Conservation (phyloP, 495 filamentous ascomycete species). For the Penicillium ochrochloron region DNA sequence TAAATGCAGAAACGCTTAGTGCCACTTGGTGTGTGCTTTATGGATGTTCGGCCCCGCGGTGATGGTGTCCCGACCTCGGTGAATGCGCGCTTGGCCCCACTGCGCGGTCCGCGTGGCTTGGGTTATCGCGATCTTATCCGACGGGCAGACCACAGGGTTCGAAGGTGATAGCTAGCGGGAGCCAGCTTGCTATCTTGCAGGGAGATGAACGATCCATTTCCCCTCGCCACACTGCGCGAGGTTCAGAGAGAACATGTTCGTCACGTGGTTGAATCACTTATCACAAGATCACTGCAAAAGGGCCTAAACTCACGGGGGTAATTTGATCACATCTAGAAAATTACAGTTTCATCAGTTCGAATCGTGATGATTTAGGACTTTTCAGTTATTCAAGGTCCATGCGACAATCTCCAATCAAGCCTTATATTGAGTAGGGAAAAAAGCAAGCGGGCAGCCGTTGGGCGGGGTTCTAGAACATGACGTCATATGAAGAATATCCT, state of each 20-base stretch:
- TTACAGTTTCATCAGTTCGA: too few relatives aligned
- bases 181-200: background rate
- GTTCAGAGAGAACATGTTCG: background rate
- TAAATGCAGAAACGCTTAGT: background rate
- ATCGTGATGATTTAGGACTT: too few relatives aligned
- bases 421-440: background rate
- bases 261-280: background rate
- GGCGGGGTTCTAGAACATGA: slow-evolving; percentile 1
- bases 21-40: slow-evolving; percentile 1
- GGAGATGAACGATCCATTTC: background rate
- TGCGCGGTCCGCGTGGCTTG: slow-evolving; percentile 3
- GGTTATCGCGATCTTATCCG: background rate
- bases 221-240: too few relatives aligned
- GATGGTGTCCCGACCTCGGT: background rate
- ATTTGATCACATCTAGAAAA: too few relatives aligned
- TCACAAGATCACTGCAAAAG: background rate
- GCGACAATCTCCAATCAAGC: too few relatives aligned
- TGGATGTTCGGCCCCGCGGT: slow-evolving; percentile 1
- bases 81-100: slow-evolving; percentile 7
- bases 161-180: background rate
- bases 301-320: background rate
- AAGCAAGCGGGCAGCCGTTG: too few relatives aligned
- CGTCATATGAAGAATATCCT: background rate
- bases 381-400: too few relatives aligned
- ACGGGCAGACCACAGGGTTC: background rate